Evolutionary conservation across 2,329 filamentous ascomycete species (phyloP).

Genomic region (Cadophora sp.): DNA sequence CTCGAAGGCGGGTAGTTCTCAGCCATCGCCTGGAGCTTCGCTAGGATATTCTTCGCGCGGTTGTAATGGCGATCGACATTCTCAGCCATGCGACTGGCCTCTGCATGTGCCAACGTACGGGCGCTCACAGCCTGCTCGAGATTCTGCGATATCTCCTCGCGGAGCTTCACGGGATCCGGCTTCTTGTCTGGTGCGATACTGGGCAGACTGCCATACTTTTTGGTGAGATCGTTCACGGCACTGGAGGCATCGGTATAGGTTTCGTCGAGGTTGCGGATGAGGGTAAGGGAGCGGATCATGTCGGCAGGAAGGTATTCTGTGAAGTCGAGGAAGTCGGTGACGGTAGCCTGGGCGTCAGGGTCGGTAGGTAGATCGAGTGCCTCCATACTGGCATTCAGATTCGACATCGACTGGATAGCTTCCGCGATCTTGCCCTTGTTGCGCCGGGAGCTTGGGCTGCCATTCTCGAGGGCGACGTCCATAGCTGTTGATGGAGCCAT

Average conservation of each 20-base stretch:
- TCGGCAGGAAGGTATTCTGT: slow-evolving; percentile 72
- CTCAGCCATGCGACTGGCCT: slow-evolving; percentile 68
- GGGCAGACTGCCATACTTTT: slow-evolving; percentile 62
- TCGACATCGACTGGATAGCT: slow-evolving; percentile 43
- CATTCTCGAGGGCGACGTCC: slow-evolving; percentile 38
- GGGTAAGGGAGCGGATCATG: slow-evolving; percentile 68
- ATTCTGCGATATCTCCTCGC: slow-evolving; percentile 65
- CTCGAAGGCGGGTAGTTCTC: slow-evolving; percentile 61
- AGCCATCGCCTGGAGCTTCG: slow-evolving; percentile 65
- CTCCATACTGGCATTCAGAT: slow-evolving; percentile 42
- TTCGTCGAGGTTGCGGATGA: slow-evolving; percentile 69
- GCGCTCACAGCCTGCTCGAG: slow-evolving; percentile 61
- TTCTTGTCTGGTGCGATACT: slow-evolving; percentile 55
- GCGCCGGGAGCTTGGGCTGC: slow-evolving; percentile 41
- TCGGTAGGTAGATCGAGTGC: slow-evolving; percentile 52
- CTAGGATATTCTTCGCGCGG: slow-evolving; percentile 63
- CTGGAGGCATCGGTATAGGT: slow-evolving; percentile 62
- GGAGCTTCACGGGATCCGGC: slow-evolving; percentile 57
- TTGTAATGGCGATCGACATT: slow-evolving; percentile 68
- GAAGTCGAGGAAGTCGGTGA: slow-evolving; percentile 71
- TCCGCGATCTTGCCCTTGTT: slow-evolving; percentile 44
- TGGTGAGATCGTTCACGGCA: slow-evolving; percentile 62
- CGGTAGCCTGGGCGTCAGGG: slow-evolving; percentile 72
- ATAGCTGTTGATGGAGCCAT: slow-evolving; percentile 37
- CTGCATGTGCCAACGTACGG: slow-evolving; percentile 64